Evolutionary conservation across 2,329 filamentous ascomycete genomes (phyloP), one percentile per base, ranked within the genome.

Genomic region (Fusarium pseudoanthophilum): DNA sequence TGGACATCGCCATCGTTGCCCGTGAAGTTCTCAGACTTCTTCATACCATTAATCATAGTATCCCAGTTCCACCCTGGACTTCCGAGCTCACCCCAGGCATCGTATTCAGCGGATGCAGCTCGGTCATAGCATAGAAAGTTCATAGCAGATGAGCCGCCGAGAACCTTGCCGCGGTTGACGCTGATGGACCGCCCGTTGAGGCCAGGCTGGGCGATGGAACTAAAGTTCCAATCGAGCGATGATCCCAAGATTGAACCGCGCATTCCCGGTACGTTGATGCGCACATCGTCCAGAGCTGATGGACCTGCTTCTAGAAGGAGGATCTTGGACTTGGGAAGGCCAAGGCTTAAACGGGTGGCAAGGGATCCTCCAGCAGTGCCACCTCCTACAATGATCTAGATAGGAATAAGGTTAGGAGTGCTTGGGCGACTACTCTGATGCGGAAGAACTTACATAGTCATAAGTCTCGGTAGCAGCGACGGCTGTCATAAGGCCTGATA

Each of bases 381-480:
- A 5, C 46, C 46, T n/a, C 46, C 46, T n/a, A 32, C 46, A 49
- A 49, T n/a, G 28, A 49, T 30, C 45, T 48, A 2, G 14, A 1
- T 2, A 30, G 3, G 10, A 4, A n/a, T 11, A 0, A 11, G 11
- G 4, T 48, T 4, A 48, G 45, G 14, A 5, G 7, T 30, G 18
- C 11, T 28, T 46, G 0, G 3, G 5, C 7, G 0, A 15, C 15
- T 21, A 4, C 4, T 4, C 1, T 21, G 2, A 21, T 3, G 5
- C 21, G 4, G 10, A 21, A 16, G 0, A 13, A 3, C 15, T n/a
- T 13, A 49, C 28, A 32, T 49, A 49, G 28, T 49, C 46, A 32
- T 32, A 49, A 11, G 46, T 49, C 7, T 32, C 28, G 15, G 28
- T 32, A n/a, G 28, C 46, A 13, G 15, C 21, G 3, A 32, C 15